Evolutionary conservation across 1,139 yeast genomes (phyloP).

Genomic region (Yamadazyma aaseri): DNA sequence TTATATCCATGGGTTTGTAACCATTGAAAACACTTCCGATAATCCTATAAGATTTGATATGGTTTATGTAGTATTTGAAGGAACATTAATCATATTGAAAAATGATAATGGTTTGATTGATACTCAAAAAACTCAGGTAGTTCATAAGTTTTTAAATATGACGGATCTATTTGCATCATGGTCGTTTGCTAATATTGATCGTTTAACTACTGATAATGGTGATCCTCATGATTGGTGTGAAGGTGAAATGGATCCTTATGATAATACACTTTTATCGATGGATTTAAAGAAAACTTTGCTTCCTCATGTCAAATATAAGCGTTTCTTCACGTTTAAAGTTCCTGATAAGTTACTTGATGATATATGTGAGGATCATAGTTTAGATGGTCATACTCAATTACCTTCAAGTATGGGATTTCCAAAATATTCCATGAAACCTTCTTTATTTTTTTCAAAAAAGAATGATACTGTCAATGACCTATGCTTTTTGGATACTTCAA

Average conservation of each 20-base stretch:
- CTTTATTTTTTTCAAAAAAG: slow-evolving; percentile 23
- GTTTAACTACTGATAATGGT: slow-evolving; percentile 45
- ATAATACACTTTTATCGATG: slow-evolving; percentile 36
- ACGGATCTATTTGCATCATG: slow-evolving; percentile 47
- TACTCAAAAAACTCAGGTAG: slow-evolving; percentile 24
- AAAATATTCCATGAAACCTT: slow-evolving; percentile 22
- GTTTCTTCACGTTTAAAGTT: slow-evolving; percentile 41
- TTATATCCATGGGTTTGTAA: slow-evolving; percentile 37
- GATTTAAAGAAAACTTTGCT: slow-evolving; percentile 39
- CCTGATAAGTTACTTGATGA: slow-evolving; percentile 46
- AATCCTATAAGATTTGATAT: slow-evolving; percentile 37
- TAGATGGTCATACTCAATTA: slow-evolving; percentile 35
- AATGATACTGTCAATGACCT: slow-evolving; percentile 29
- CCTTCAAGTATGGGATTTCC: slow-evolving; percentile 42
- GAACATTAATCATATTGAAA: slow-evolving; percentile 29
- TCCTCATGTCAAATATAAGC: slow-evolving; percentile 40
- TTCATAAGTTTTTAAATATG: slow-evolving; percentile 42
- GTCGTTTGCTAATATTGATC: slow-evolving; percentile 47
- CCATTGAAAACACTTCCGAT: slow-evolving; percentile 31
- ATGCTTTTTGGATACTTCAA: slow-evolving; percentile 37
- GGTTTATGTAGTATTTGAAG: slow-evolving; percentile 41
- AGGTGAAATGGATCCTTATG: slow-evolving; percentile 47
- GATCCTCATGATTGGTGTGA: slow-evolving; percentile 53
- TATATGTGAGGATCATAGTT: slow-evolving; percentile 36
- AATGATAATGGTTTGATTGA: slow-evolving; percentile 30